phyloP scores from a whole-genome alignment of 805 yeast species.

The Starmerella powellii region DNA sequence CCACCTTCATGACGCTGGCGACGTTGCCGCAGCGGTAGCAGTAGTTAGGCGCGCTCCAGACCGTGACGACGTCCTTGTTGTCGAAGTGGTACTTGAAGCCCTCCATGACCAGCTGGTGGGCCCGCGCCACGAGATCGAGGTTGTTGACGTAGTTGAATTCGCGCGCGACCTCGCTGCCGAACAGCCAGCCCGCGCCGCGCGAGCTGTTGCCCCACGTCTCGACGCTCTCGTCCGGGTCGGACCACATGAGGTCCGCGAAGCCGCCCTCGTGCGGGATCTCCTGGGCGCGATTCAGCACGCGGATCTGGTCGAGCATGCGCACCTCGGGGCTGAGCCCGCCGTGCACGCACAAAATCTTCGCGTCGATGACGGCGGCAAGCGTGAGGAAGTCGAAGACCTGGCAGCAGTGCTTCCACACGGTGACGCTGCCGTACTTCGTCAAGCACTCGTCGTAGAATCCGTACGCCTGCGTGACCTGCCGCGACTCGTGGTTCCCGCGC shows the following conservation, averaged over 20 bases:
- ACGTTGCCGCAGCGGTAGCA: conserved; percentile 97
- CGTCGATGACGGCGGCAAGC: conserved; percentile 90
- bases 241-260: conserved; percentile 94
- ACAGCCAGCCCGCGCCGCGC: conserved; percentile 97
- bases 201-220: conserved; percentile 98
- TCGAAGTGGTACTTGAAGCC: conserved; percentile 94
- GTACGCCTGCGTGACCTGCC: conserved; percentile 97
- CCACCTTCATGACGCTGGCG: conserved; percentile 95
- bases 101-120: conserved; percentile 97
- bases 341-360: conserved; percentile 86
- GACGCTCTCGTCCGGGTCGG: conserved; percentile 85
- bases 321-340: conserved; percentile 97
- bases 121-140: conserved; percentile 78
- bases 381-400: conserved; percentile 92
- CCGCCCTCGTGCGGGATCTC: conserved; percentile 99
- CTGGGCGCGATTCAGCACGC: conserved; percentile 90
- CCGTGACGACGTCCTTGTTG: conserved; percentile 92
- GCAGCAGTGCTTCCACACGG: conserved; percentile 94
- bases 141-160: conserved; percentile 95
- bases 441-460: conserved; percentile 95
- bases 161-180: conserved; percentile 85
- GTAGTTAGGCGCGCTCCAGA: conserved; percentile 96
- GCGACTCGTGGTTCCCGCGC: conserved; percentile 93
- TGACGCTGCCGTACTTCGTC: conserved; percentile 83
- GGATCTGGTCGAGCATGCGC: conserved; percentile 90